Percentiles rank a stretch among this genome's conserved stretches.
Conservation (phyloP, 495 filamentous ascomycete genomes). For the Aspergillus leporis region DNA sequence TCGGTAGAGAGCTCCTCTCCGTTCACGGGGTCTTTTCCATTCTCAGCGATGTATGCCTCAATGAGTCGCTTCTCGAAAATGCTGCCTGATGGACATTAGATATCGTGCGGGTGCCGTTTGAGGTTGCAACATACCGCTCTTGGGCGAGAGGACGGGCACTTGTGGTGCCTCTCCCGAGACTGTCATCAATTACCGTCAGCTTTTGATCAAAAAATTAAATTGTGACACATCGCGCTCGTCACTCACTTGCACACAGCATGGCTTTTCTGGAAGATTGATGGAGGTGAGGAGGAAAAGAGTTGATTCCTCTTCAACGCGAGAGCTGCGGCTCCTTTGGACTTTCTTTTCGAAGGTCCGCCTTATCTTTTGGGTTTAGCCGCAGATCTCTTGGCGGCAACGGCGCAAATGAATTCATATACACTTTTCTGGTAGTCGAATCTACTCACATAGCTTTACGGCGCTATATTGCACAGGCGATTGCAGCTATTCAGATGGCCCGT, state of each 20-base stretch:
- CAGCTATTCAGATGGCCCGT: not conserved
- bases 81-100: conserved; percentile 58
- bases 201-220: conserved; percentile 1
- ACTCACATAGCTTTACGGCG: not conserved
- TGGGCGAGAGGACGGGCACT: conserved; percentile 89
- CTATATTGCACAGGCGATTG: not conserved
- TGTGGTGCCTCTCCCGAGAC: conserved; percentile 97
- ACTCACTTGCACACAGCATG: conserved; percentile 78
- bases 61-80: conserved; percentile 95
- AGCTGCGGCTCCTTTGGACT: conserved; percentile 42
- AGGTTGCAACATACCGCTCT: conserved; percentile 69
- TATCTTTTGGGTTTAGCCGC: conserved; percentile 35
- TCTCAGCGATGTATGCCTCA: conserved; percentile 90
- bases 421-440: not conserved
- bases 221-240: not conserved
- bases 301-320: conserved; percentile 28
- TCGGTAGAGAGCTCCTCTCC: conserved; percentile 83
- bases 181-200: conserved; percentile 41
- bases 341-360: conserved; percentile 46
- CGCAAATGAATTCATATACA: not conserved
- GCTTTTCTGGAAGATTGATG: conserved; percentile 31
- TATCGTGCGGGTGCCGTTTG: conserved; percentile 13
- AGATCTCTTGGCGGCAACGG: conserved; percentile 19
- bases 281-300: conserved; percentile 27
- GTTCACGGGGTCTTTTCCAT: conserved; percentile 91